Percentiles rank a stretch among this genome's conserved stretches.
Conservation (phyloP, 257 asterid genomes). For the Eucommia ulmoides region DNA sequence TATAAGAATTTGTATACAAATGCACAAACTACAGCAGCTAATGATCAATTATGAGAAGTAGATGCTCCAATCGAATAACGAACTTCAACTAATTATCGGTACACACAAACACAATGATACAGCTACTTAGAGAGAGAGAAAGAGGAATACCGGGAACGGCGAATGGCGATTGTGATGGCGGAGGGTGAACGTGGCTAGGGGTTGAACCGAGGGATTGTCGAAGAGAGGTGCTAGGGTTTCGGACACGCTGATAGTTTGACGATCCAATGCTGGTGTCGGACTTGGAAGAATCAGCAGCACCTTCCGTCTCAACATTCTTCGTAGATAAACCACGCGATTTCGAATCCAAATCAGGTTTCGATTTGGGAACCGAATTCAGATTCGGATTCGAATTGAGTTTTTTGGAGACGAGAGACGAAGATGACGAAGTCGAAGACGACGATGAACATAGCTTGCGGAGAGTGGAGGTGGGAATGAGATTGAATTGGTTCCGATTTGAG, state of each 20-base stretch:
- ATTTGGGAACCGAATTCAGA: constrained; percentile 5
- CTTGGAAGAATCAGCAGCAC: constrained; percentile 11
- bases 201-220: constrained; percentile 12
- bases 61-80: too few relatives aligned
- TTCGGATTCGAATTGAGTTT: constrained; percentile 2
- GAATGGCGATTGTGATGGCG: too few relatives aligned
- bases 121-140: too few relatives aligned
- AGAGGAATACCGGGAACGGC: constrained; percentile 21
- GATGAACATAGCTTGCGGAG: constrained; percentile 29
- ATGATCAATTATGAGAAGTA: too few relatives aligned
- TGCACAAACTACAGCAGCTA: too few relatives aligned
- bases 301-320: constrained; percentile 13
- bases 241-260: constrained; percentile 22
- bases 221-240: constrained; percentile 17
- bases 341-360: constrained; percentile 2
- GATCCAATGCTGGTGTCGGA: constrained; percentile 48
- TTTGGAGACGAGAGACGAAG: background rate
- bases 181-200: too few relatives aligned
- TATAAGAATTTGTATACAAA: too few relatives aligned
- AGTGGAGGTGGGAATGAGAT: constrained; percentile 30
- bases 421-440: constrained; percentile 9
- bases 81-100: too few relatives aligned
- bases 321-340: too few relatives aligned
- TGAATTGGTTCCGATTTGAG: constrained; percentile 19
- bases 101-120: background rate